These are phyloP conservation scores for Backusella australiensis DNA, from an alignment of 192 early-diverging fungal genomes.

Conservation along the genomic window DNA sequence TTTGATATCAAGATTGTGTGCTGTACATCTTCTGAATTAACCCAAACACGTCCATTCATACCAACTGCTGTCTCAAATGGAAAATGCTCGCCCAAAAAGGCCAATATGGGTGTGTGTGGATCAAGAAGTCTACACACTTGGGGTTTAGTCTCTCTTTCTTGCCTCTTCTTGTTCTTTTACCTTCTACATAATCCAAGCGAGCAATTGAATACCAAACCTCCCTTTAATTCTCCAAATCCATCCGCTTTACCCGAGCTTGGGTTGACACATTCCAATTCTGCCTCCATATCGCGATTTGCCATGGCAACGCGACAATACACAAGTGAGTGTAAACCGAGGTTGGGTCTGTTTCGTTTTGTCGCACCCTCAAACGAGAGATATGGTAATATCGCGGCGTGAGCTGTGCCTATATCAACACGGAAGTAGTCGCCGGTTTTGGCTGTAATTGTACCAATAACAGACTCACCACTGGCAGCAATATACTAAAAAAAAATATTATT, in stretches of 20 bases:
- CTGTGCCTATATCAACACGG: slow-evolving; percentile 91
- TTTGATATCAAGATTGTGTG: slow-evolving; percentile 68
- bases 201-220: slow-evolving; percentile 75
- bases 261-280: slow-evolving; percentile 92
- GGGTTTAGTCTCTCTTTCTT: neutral
- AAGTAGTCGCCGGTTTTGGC: slow-evolving; percentile 72
- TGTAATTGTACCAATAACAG: slow-evolving; percentile 81
- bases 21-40: slow-evolving; percentile 62
- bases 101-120: slow-evolving; percentile 68
- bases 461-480: slow-evolving; percentile 81
- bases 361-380: slow-evolving; percentile 92
- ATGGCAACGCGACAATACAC: slow-evolving; percentile 83
- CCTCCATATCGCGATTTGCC: slow-evolving; percentile 97
- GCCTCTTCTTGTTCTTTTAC: slow-evolving; percentile 34
- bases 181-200: slow-evolving; percentile 77
- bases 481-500: slow-evolving; percentile 57
- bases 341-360: slow-evolving; percentile 87
- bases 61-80: slow-evolving; percentile 91
- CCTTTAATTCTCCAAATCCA: slow-evolving; percentile 88
- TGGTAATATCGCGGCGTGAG: slow-evolving; percentile 78
- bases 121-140: slow-evolving; percentile 56
- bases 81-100: slow-evolving; percentile 64
- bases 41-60: slow-evolving; percentile 94
- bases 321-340: slow-evolving; percentile 69
- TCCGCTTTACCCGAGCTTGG: slow-evolving; percentile 77